A percentile compares a stretch with the other conserved stretches of the same genome.
These are phyloP conservation scores for Aspergillus fumigatiaffinis DNA, from an alignment of 2,329 filamentous ascomycete species.

Conservation along the genomic window DNA sequence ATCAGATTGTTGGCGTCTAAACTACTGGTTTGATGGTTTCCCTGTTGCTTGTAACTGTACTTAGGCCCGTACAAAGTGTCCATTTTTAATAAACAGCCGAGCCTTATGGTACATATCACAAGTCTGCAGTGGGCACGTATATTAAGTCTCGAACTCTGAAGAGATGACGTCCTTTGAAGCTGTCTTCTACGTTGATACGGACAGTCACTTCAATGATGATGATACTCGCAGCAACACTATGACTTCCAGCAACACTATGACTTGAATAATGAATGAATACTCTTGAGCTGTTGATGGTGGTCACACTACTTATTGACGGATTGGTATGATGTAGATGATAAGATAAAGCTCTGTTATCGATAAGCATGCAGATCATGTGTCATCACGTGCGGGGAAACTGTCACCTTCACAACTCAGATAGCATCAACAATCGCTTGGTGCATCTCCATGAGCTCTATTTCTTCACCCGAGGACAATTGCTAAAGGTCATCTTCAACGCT, in stretches of 20 bases:
- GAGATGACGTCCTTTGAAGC: background rate
- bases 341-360: slow-evolving; percentile 12
- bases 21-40: background rate
- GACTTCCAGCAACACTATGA: background rate
- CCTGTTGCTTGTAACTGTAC: no score
- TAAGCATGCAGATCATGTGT: slow-evolving; percentile 9
- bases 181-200: background rate
- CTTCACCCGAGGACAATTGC: background rate
- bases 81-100: background rate
- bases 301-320: background rate
- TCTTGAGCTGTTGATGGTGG: background rate
- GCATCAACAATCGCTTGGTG: background rate
- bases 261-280: background rate
- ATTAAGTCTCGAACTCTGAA: no score
- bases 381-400: slow-evolving; percentile 15
- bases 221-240: background rate
- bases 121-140: no score
- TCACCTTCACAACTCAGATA: slow-evolving; percentile 1
- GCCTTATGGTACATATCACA: background rate
- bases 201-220: no score
- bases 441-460: background rate
- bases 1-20: no score
- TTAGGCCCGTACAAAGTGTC: background rate
- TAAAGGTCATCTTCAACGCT: background rate
- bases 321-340: background rate